Percentiles rank a stretch among this genome's conserved stretches.
These are phyloP conservation scores for Fusarium proliferatum DNA, from an alignment of 2,329 filamentous ascomycete genomes.

Conservation along the genomic window DNA sequence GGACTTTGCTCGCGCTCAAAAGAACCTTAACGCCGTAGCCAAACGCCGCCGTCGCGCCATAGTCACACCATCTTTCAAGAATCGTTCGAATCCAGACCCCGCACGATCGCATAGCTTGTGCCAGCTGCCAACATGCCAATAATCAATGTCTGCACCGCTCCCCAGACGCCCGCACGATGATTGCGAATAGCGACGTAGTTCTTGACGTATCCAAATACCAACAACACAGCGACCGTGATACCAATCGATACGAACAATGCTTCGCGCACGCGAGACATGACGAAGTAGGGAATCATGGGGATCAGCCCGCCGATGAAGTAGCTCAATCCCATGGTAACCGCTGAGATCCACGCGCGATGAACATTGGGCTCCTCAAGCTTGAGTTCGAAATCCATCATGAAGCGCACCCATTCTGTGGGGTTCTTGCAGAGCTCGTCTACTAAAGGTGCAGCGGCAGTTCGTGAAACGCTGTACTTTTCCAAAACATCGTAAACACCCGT, in stretches of 20 bases:
- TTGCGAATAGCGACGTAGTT: slow-evolving; percentile 65
- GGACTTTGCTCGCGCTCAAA: slow-evolving; percentile 7
- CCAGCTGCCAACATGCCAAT: slow-evolving; percentile 74
- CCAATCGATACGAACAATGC: slow-evolving; percentile 69
- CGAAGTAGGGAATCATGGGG: slow-evolving; percentile 77
- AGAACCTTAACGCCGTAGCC: slow-evolving; percentile 27
- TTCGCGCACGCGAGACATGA: slow-evolving; percentile 58
- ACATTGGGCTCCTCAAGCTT: slow-evolving; percentile 58
- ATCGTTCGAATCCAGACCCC: slow-evolving; percentile 59
- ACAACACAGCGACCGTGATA: slow-evolving; percentile 70
- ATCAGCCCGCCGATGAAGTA: slow-evolving; percentile 78
- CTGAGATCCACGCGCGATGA: slow-evolving; percentile 64
- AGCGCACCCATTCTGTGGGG: slow-evolving; percentile 62
- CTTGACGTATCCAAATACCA: slow-evolving; percentile 74
- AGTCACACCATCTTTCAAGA: slow-evolving; percentile 6
- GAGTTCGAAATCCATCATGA: slow-evolving; percentile 71
- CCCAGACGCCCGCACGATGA: slow-evolving; percentile 64
- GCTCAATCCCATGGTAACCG: slow-evolving; percentile 72
- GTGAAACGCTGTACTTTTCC: slow-evolving; percentile 61
- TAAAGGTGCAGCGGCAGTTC: slow-evolving; percentile 56
- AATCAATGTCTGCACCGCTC: slow-evolving; percentile 72
- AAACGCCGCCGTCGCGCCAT: slow-evolving; percentile 6
- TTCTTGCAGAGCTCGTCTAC: slow-evolving; percentile 62
- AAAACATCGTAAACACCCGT: slow-evolving; percentile 63
- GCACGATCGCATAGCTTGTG: slow-evolving; percentile 72